Base-by-base conservation (phyloP, 192 early-diverging fungal species). In the Coemansia javaensis region DNA sequence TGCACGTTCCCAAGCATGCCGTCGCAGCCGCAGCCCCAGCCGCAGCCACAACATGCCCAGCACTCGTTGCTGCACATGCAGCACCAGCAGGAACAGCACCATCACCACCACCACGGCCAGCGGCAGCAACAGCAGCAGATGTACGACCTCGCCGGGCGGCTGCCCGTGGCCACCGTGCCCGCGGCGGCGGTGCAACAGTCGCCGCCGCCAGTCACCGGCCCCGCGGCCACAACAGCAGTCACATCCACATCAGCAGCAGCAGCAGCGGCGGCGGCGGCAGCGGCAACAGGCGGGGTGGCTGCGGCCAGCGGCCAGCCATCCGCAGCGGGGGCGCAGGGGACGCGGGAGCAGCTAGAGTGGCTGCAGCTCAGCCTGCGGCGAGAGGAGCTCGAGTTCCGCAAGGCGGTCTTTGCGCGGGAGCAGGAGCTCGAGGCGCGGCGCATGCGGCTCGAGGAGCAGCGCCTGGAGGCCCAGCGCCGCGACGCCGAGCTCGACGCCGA, bases 321-420 rank as follows among this genome's bases (percentile, higher is more conserved):
- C n/a, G n/a, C n/a, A n/a, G n/a, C n/a, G n/a, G n/a, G n/a, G 7
- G 25, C 30, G 6, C 51, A 42, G n/a, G 56, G 68, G 11, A 52
- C 53, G 27, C 61, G 69, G 34, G 69, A 73, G 18, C 62, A 73
- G 44, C 61, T 73, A 10, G 69, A 73, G 25, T 73, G 69, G 69
- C 53, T 73, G 16, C 69, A 73, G 45, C 51, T 73, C 40, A 73
- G 57, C 36, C 11, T 73, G 50, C 69, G 69, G 5, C 61, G 69
- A 14, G 69, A 73, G 35, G 69, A 73, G 43, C 69, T 73, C 7
- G 62, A 63, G 48, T 73, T 73, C 48, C 61, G 69, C 20, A 64
- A 73, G 33, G 43, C 18, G 1, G 55, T 56, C 41, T 65, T 73
- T 56, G 56, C 38, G 1, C 61, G 65, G 14, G 69, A 73, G 48